Conservation (phyloP, 495 filamentous ascomycete genomes). For the Penicillium soppii region DNA sequence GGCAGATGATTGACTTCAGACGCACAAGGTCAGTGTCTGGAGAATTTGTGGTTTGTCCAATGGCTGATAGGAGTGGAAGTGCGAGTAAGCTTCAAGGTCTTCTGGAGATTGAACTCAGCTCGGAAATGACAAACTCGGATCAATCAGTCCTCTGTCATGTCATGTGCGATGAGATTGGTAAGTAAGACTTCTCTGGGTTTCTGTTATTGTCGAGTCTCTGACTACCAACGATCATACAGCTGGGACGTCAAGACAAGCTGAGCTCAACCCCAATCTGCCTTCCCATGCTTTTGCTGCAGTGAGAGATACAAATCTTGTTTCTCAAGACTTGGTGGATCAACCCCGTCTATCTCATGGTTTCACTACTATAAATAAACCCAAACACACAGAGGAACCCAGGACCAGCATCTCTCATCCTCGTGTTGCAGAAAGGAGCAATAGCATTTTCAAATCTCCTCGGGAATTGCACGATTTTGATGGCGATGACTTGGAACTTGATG, state of each 20-base stretch:
- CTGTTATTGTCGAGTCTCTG: not conserved
- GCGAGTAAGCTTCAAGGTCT: constrained; percentile 64
- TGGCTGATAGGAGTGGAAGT: constrained; percentile 34
- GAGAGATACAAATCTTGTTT: not conserved
- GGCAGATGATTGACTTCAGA: constrained; percentile 72
- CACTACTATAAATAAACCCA: not conserved
- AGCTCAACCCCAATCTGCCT: constrained; percentile 63
- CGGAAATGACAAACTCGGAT: constrained; percentile 50
- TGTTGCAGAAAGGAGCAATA: constrained; percentile 7
- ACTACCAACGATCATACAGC: constrained; percentile 43
- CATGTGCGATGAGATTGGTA: constrained; percentile 86
- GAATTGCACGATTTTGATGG: constrained; percentile 53
- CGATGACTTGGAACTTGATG: constrained; percentile 55
- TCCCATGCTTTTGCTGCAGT: constrained; percentile 49
- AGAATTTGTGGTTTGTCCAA: not conserved
- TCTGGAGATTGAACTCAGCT: constrained; percentile 61
- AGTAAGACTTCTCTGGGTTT: constrained; percentile 1
- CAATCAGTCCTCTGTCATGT: constrained; percentile 70
- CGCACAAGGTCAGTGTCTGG: constrained; percentile 56
- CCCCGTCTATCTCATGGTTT: not conserved
- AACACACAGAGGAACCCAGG: not conserved
- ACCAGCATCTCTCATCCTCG: constrained; percentile 7
- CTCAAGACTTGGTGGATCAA: not conserved
- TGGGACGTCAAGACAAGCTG: constrained; percentile 66
- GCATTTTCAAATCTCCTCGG: constrained; percentile 1